Evolutionary conservation across 306 rosid genomes (phyloP), one percentile per base, ranked within the genome.

Genomic region (Senna siamea): DNA sequence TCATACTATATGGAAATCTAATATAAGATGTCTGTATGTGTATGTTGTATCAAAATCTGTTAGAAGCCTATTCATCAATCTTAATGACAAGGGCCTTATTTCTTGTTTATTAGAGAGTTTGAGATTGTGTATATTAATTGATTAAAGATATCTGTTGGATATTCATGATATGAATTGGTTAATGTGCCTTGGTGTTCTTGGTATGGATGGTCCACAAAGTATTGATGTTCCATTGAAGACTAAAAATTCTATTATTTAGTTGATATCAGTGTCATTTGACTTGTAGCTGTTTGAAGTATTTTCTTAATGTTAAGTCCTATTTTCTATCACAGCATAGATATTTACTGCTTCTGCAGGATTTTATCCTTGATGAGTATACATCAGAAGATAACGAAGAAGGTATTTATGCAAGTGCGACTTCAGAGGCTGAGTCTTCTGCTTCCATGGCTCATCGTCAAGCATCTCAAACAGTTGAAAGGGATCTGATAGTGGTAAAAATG

Each of bases 401-500:
- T 35, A 80, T 79, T 43, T 80, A 52, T 22, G 87, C 62, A 75
- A 85, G 86, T 2, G 86, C 83, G 59, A 60, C 84, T 79, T 86
- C 92, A 30, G 88, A 81, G 79, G 76, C 88, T 19, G 14, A 52
- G 51, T 81, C 93, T 48, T 82, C 81, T 73, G 70, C 84, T 50
- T 85, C 85, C 63, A 66, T 85, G 74, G 75, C 73, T 77, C 78
- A 70, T 75, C 85, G 75, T 54, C 92, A 81, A 69, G 82, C 70
- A 66, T 83, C 90, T 79, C 90, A 86, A 78, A 84, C 73, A 38
- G 73, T 78, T 76, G 84, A 86, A 77, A 87, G 69, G 86, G 98
- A 91, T 78, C 78, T 91, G 78, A 67, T 93, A 53, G 78, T 93
- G 96, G 98, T 93, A 84, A 76, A 44, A 71, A 44, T 73, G 15